Evolutionary conservation across 1,284 basidiomycete genomes (phyloP).

Genomic region (Vanrija sp.): DNA sequence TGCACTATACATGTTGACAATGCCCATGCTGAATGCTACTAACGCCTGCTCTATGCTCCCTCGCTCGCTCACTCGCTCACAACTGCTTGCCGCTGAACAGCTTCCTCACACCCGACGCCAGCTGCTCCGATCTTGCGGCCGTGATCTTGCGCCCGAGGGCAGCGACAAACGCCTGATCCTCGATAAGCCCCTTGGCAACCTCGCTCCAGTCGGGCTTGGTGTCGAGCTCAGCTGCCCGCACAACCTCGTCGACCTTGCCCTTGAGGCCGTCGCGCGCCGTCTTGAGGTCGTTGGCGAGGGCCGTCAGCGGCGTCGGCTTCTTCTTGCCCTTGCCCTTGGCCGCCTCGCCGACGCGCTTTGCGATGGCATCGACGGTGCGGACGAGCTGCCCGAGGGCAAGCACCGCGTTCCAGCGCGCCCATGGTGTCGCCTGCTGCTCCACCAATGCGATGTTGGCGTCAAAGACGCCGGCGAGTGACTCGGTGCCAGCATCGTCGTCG

Average conservation of each 20-base stretch:
- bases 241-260: not conserved
- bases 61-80: too few relatives aligned
- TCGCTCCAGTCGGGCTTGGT: not conserved
- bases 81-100: constrained; percentile 3
- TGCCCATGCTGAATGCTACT: not conserved
- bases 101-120: constrained; percentile 2
- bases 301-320: constrained; percentile 9
- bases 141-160: constrained; percentile 6
- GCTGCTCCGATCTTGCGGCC: constrained; percentile 3
- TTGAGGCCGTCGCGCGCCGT: constrained; percentile 4
- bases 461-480: not conserved
- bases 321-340: constrained; percentile 27
- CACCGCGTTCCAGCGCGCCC: not conserved
- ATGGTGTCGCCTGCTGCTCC: not conserved
- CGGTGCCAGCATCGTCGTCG: not conserved
- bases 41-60: not conserved
- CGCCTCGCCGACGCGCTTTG: constrained; percentile 7
- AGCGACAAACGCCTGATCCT: constrained; percentile 2
- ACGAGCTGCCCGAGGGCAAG: constrained; percentile 3
- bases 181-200: not conserved
- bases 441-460: not conserved
- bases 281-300: constrained; percentile 5
- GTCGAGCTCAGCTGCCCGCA: not conserved
- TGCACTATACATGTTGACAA: too few relatives aligned
- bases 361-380: constrained; percentile 12